Percentiles rank a stretch among this genome's conserved stretches.
Evolutionary conservation across 805 yeast genomes (phyloP).

Genomic region (Blastobotrys mokoenaii): DNA sequence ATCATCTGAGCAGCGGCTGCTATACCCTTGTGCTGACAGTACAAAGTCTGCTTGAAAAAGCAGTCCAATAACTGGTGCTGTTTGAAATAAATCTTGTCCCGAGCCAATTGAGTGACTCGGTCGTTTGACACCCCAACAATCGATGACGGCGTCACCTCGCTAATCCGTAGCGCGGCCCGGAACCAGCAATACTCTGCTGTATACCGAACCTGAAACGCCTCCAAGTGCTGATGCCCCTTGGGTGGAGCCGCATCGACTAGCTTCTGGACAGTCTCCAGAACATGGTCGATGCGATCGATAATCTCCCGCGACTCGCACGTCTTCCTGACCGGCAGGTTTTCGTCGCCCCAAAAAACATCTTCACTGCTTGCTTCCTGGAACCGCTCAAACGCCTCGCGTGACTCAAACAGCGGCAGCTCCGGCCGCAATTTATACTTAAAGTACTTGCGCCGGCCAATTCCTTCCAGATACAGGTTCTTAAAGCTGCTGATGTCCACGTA

Average conservation of each 20-base stretch:
- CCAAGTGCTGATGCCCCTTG: too few species aligned
- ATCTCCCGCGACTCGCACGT: not conserved
- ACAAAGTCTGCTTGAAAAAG: not conserved
- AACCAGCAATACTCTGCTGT: not conserved
- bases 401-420: not conserved
- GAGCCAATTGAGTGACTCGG: not conserved
- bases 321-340: not conserved
- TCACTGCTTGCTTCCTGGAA: not conserved
- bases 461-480: not conserved
- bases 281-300: not conserved
- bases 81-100: not conserved
- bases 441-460: constrained; percentile 1
- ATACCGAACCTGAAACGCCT: not conserved
- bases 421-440: not conserved
- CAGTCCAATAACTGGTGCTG: not conserved
- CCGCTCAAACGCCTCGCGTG: not conserved
- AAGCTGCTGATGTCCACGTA: not conserved
- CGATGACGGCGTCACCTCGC: not conserved
- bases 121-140: not conserved
- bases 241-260: not conserved
- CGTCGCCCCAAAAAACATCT: not conserved
- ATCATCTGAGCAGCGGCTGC: not conserved
- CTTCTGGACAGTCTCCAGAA: not conserved
- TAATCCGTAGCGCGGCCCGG: not conserved
- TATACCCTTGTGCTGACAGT: not conserved